A percentile compares a stretch with the other conserved stretches of the same genome.
These are phyloP conservation scores for Nicotiana noctiflora DNA, from an alignment of 257 asterid genomes.

Conservation along the genomic window DNA sequence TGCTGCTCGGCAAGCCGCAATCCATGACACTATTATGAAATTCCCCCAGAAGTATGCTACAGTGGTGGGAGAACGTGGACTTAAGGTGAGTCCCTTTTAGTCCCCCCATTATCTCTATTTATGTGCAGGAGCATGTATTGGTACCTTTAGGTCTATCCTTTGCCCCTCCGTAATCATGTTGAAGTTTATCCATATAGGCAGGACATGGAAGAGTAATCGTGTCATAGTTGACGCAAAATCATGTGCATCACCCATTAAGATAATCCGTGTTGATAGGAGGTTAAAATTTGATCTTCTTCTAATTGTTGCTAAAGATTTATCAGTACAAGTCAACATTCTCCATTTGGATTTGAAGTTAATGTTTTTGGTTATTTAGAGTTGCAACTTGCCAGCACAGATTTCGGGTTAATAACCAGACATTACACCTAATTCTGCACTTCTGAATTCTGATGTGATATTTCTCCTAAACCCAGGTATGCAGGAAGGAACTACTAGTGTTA, in stretches of 20 bases:
- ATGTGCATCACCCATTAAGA: not conserved
- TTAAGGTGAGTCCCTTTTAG: conserved; percentile 49
- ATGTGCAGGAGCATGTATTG: not conserved
- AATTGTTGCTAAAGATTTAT: not conserved
- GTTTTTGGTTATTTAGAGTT: not conserved
- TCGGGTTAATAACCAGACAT: not conserved
- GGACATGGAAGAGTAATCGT: not conserved
- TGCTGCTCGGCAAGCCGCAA: conserved; percentile 94
- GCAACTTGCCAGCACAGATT: not conserved
- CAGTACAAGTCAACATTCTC: not conserved
- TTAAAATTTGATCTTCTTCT: not conserved
- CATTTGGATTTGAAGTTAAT: not conserved
- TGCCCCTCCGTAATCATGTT: not conserved
- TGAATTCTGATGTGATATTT: not conserved
- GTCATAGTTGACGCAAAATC: not conserved
- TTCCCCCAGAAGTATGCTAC: conserved; percentile 81
- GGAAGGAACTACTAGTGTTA: not conserved
- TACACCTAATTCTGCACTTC: not conserved
- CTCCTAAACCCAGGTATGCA: not conserved
- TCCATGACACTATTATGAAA: conserved; percentile 88
- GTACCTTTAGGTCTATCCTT: not conserved
- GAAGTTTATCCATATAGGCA: not conserved
- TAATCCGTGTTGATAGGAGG: not conserved
- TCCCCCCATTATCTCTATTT: not conserved
- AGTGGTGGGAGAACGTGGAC: conserved; percentile 97